Conservation (phyloP, 345 rosid species). For the Carallia pectinifolia region DNA sequence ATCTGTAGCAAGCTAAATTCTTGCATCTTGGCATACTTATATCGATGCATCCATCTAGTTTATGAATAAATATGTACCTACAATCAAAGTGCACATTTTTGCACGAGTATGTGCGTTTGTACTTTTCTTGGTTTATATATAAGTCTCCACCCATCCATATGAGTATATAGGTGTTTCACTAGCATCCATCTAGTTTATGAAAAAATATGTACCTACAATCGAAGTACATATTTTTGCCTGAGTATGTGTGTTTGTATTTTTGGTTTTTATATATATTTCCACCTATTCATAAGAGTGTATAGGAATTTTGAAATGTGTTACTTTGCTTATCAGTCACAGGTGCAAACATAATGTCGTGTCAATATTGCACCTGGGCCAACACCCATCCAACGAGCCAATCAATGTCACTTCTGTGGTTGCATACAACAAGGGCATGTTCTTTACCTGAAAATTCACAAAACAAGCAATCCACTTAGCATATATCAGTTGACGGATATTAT, state of each 20-base stretch:
- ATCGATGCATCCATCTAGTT: too few relatives aligned
- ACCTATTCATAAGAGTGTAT: too few relatives aligned
- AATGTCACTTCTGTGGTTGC: conserved; percentile 91
- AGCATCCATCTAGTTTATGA: too few relatives aligned
- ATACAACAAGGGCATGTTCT: conserved; percentile 84
- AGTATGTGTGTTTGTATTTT: background rate
- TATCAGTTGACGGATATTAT: background rate
- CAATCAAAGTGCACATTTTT: too few relatives aligned
- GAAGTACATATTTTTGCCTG: too few relatives aligned
- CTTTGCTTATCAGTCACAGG: background rate
- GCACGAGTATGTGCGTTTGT: background rate
- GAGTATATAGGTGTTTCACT: too few relatives aligned
- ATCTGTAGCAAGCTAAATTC: too few relatives aligned
- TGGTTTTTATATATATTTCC: background rate
- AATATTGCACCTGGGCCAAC: conserved; percentile 72
- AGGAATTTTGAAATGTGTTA: background rate
- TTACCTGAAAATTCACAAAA: conserved; percentile 52
- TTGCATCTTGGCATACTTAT: too few relatives aligned
- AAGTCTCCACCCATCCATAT: background rate
- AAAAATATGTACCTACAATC: too few relatives aligned
- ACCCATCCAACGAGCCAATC: conserved; percentile 99
- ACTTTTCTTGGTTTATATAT: background rate
- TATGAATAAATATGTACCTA: too few relatives aligned
- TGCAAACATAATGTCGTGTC: background rate
- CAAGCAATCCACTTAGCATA: background rate